Evolutionary conservation across 768 basidiomycete genomes (phyloP), one percentile per base, ranked within the genome.

Genomic region (Astraeus odoratus): DNA sequence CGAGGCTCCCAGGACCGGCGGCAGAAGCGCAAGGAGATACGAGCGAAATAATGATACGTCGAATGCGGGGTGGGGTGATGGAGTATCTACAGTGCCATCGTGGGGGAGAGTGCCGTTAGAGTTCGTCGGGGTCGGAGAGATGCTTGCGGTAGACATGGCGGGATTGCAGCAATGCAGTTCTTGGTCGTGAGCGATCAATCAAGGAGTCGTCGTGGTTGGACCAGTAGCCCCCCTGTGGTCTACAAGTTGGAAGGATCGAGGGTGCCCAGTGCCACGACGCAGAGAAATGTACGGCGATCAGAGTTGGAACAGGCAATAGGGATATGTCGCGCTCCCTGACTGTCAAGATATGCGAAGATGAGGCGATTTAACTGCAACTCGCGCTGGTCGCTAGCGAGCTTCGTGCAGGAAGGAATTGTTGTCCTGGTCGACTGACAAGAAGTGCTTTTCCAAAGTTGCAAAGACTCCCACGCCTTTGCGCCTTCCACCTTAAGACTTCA

Each of bases 1-100:
- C 9, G 67, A 57, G 2, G 87, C 82, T n/a, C 80, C 88, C n/a
- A 94, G 73, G 1, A 91, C 75, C 9, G 88, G 84, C 2, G 91
- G 90, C 2, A 94, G 69, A 19, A 94, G 71, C 1, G 78, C 70
- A 33, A 76, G 67, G 24, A 93, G 70, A 65, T 91, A 93, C 8
- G 73, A 67, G 48, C 75, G 78, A 60, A 93, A 88, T 46, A 83
- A 64, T 23, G 75, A 70, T 8, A 83, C 61, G 64, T 92, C 87
- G 61, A 89, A 89, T 0, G 57, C 16, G 26, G 72, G 58, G 10
- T 65, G 59, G 22, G 73, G 58, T 6, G 74, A 13, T 31, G n/a
- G n/a, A n/a, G 30, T 55, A 51, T 68, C 66, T 43, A 68, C 60
- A 24, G 64, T 57, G 47, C 61, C 54, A 34, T 66, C 62, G 25